phyloP scores from a whole-genome alignment of 2,329 filamentous ascomycete species.

The Pezicula carpinea region DNA sequence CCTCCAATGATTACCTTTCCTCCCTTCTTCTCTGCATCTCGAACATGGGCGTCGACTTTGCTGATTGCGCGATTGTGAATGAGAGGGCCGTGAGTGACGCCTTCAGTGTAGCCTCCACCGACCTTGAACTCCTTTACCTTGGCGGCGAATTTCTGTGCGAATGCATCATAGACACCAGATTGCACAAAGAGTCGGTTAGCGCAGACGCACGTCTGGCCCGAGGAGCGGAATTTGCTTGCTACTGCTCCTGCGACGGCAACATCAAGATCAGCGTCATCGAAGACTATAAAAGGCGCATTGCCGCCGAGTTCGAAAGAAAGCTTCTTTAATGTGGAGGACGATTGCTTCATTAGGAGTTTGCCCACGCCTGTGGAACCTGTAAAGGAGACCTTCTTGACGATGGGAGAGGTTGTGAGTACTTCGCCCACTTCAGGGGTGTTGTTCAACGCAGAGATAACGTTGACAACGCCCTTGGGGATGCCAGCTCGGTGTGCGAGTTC shows the following conservation, averaged over 20 bases:
- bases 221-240: slow-evolving; percentile 85
- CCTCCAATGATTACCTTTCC: slow-evolving; percentile 73
- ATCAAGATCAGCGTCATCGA: slow-evolving; percentile 90
- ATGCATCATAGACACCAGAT: slow-evolving; percentile 70
- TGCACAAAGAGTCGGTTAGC: slow-evolving; percentile 83
- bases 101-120: slow-evolving; percentile 66
- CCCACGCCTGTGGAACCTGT: slow-evolving; percentile 73
- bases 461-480: slow-evolving; percentile 85
- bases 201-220: slow-evolving; percentile 93
- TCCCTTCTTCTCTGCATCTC: slow-evolving; percentile 74
- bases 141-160: slow-evolving; percentile 62
- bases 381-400: slow-evolving; percentile 87
- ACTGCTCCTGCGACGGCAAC: slow-evolving; percentile 78
- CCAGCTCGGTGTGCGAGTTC: slow-evolving; percentile 84
- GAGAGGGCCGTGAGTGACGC: slow-evolving; percentile 73
- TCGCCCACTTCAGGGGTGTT: slow-evolving; percentile 80
- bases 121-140: slow-evolving; percentile 73
- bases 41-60: slow-evolving; percentile 77
- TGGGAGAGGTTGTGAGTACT: slow-evolving; percentile 69
- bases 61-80: slow-evolving; percentile 78
- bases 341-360: slow-evolving; percentile 83
- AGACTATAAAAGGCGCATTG: slow-evolving; percentile 94
- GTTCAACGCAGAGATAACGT: slow-evolving; percentile 73
- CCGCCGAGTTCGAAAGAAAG: slow-evolving; percentile 87
- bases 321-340: slow-evolving; percentile 74